Evolutionary conservation across 177 flowering plant species (phyloP), one percentile per base, ranked within the genome.

Genomic region (Telopea speciosissima): DNA sequence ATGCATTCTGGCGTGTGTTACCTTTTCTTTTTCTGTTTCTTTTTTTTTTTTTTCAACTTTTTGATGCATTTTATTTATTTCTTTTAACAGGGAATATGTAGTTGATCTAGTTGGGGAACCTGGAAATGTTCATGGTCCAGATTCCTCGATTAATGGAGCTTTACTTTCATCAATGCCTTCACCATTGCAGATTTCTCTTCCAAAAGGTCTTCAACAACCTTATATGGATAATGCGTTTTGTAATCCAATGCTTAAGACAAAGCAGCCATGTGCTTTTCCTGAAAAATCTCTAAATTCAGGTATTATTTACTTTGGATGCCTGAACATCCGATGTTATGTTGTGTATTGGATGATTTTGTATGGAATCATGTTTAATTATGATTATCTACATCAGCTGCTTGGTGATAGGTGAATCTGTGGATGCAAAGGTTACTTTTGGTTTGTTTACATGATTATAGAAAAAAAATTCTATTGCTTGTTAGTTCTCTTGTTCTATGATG

Each of bases 21-120:
- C n/a, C n/a, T n/a, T n/a, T n/a, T n/a, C n/a, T n/a, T n/a, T n/a
- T n/a, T n/a, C n/a, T n/a, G n/a, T 49, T 58, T n/a, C 24, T 58
- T 2, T 58, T 36, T 36, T 36, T 36, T 36, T 36, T 36, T 36
- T 36, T 0, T 5, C 5, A 31, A 36, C 40, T 3, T 36, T 36
- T 36, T 36, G 2, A 31, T 31, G 33, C 33, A 31, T 31, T 36
- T 5, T 36, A 36, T 36, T 36, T 36, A 24, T 72, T 25, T 65
- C 63, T 78, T 70, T 75, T 70, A 66, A 71, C 89, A 95, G 99
- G 89, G 99, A 95, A 76, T 92, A 86, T 80, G 90, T 95, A 31
- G 92, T 95, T 81, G 99, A 94, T 78, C 85, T 95, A 68, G 92
- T 95, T 81, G 95, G 92, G 78, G 83, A 85, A 72, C 99, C 99